Evolutionary conservation across 129 eudicot species (phyloP), one percentile per base, ranked within the genome.

Genomic region (Tanacetum coccineum): DNA sequence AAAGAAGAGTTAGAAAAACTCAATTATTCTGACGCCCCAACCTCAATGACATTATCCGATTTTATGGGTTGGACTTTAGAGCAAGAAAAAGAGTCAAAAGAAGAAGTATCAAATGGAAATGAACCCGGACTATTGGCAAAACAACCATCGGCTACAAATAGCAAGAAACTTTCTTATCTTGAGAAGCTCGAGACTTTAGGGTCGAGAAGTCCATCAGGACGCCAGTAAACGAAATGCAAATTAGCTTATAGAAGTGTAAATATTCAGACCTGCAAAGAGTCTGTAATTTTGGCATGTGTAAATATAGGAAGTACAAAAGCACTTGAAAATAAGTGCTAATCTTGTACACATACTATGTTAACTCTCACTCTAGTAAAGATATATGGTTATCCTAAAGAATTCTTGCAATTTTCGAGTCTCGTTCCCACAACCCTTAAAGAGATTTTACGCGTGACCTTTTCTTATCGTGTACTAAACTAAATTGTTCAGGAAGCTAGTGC

Each of bases 11-110:
- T 76, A 56, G 98, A 93, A 63, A 84, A 67, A 68, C 80, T 72
- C 0, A 86, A 59, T 11, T 44, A 74, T 5, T 60, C 73, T 1
- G 78, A 73, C 10, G 79, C 86, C 13, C 99, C 87, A 4, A 59
- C 83, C 53, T 89, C 97, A 30, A 94, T 80, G 96, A 86, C 97
- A 26, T 74, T 94, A n/a, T 78, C 78, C 13, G 97, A 94, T 61
- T 89, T 94, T 83, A 89, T 82, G 86, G 86, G 90, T 47, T 86
- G 95, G 93, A 66, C 70, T 57, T 30, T 45, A 42, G 96, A 86
- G 15, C 79, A 79, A 12, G 86, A 77, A 62, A 81, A 81, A 9
- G 88, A 73, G 13, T 45, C 71, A 13, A 64, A 70, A 40, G 79
- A 73, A 11, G 87, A 85, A 3, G 13, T 56, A 25, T 28, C 73